These are phyloP conservation scores for Tulasnella sp. DNA, from an alignment of 768 basidiomycete genomes.

Conservation along the genomic window DNA sequence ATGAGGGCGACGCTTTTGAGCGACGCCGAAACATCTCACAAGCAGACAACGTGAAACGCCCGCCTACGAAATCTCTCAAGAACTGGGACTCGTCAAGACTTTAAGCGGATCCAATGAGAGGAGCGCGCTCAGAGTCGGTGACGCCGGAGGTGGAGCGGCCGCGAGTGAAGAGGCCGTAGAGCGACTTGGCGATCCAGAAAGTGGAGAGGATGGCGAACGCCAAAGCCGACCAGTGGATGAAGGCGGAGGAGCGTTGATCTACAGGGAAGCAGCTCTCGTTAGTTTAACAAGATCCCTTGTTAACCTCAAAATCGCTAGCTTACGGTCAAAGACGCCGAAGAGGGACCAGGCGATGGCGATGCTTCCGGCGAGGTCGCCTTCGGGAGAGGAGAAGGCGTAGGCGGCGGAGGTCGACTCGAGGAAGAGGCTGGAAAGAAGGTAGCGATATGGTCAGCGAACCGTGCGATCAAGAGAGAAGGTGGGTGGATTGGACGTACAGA, in stretches of 20 bases:
- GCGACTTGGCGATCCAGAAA: conserved; percentile 72
- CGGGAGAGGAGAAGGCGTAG: conserved; percentile 81
- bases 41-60: background rate
- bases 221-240: conserved; percentile 86
- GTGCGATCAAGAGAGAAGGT: conserved; percentile 21
- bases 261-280: conserved; percentile 18
- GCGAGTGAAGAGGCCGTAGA: conserved; percentile 39
- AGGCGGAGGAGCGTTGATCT: conserved; percentile 49
- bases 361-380: conserved; percentile 88
- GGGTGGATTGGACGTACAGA: conserved; percentile 39
- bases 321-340: conserved; percentile 72
- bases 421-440: conserved; percentile 54
- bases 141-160: conserved; percentile 37
- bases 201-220: conserved; percentile 75
- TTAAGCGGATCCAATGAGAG: conserved; percentile 38
- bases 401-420: conserved; percentile 82
- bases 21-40: background rate
- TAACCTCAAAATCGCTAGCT: conserved; percentile 5
- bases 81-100: background rate
- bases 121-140: conserved; percentile 78
- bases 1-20: background rate
- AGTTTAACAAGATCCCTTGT: background rate
- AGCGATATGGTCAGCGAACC: background rate
- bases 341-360: conserved; percentile 90
- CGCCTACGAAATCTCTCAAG: background rate